Evolutionary conservation across 768 basidiomycete genomes (phyloP).

Genomic region (Tubosaeta sp.): DNA sequence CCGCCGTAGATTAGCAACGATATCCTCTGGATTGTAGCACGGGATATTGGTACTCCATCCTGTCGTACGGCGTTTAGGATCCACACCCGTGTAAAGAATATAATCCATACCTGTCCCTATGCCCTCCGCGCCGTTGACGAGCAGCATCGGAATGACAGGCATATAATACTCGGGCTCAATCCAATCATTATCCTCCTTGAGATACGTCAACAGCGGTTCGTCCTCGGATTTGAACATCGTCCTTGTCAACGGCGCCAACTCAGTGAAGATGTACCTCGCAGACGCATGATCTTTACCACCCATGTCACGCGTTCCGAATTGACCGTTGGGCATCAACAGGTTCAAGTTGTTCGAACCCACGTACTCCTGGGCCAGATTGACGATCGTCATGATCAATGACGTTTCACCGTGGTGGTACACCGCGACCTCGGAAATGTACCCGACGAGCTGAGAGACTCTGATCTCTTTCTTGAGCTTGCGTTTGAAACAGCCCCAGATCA

Average conservation of each 20-base stretch:
- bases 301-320: slow-evolving; percentile 89
- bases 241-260: slow-evolving; percentile 68
- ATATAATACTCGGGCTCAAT: slow-evolving; percentile 97
- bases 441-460: slow-evolving; percentile 94
- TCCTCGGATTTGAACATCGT: slow-evolving; percentile 78
- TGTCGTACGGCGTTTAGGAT: slow-evolving; percentile 24
- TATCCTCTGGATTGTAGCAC: slow-evolving; percentile 87
- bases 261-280: slow-evolving; percentile 93
- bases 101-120: slow-evolving; percentile 81
- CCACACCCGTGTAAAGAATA: background rate
- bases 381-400: slow-evolving; percentile 82
- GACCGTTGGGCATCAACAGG: slow-evolving; percentile 81
- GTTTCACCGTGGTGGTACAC: slow-evolving; percentile 97
- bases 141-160: slow-evolving; percentile 81
- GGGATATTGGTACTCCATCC: slow-evolving; percentile 96
- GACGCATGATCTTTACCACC: slow-evolving; percentile 98
- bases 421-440: slow-evolving; percentile 91
- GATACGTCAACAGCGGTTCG: slow-evolving; percentile 77
- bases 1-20: slow-evolving; percentile 81
- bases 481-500: slow-evolving; percentile 95
- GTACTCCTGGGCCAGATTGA: slow-evolving; percentile 90
- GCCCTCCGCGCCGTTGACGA: slow-evolving; percentile 94
- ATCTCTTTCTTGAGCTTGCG: slow-evolving; percentile 88
- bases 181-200: slow-evolving; percentile 77
- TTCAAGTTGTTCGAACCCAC: slow-evolving; percentile 97